These are phyloP conservation scores for Parvularia atlantis DNA, from an alignment of 78 protist genomes.

Conservation along the genomic window DNA sequence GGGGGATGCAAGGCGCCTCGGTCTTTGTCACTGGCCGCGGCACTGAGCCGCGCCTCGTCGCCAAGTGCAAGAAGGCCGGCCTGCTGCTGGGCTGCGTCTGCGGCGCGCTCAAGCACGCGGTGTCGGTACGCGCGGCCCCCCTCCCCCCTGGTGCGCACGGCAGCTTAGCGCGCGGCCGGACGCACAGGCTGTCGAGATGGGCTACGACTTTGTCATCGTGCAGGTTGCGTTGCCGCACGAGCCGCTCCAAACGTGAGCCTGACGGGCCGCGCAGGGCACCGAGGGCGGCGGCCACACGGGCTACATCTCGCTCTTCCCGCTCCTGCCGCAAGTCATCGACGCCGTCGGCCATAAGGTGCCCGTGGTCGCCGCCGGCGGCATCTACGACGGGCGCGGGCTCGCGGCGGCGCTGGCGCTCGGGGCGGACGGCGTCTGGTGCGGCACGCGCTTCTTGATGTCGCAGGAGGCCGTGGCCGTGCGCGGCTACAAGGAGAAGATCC, in stretches of 20 bases:
- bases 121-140: no score
- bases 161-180: no score
- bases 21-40: conserved; percentile 7
- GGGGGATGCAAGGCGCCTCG: neutral
- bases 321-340: neutral
- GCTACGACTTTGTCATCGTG: neutral
- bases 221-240: no score
- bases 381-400: conserved; percentile 4
- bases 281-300: conserved; percentile 24
- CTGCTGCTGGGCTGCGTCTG: neutral
- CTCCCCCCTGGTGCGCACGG: no score
- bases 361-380: conserved; percentile 21
- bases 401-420: conserved; percentile 22
- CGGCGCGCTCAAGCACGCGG: conserved; percentile 3
- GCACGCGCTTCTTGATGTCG: conserved; percentile 10
- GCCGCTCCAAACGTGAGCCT: no score
- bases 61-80: neutral
- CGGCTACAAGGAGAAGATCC: conserved; percentile 3
- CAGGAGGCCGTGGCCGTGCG: neutral
- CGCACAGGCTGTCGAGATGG: conserved; percentile 5
- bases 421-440: conserved; percentile 11
- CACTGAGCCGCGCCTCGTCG: neutral
- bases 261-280: no score
- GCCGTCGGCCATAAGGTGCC: neutral
- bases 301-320: neutral